Conservation (phyloP, 2,329 filamentous ascomycete genomes). For the Xylariaceae sp. region DNA sequence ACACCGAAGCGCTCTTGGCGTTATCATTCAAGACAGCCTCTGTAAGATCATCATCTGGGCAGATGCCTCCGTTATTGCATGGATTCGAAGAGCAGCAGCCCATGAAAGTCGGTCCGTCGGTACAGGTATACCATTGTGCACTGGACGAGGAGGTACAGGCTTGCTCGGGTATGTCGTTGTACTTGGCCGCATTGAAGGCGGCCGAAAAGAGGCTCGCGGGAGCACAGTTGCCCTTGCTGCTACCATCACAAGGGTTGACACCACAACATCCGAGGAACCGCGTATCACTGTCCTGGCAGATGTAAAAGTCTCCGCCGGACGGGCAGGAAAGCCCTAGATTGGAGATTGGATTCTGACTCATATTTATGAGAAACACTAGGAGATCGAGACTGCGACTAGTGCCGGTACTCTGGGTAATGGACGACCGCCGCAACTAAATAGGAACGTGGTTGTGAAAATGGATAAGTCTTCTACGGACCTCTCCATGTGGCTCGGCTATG, state of each 20-base stretch:
- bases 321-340: conserved; percentile 20
- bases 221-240: conserved; percentile 9
- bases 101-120: conserved; percentile 17
- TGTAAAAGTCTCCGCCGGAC: conserved; percentile 18
- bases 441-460: no score
- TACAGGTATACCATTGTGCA: conserved; percentile 21
- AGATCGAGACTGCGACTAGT: no score
- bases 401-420: no score
- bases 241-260: conserved; percentile 19
- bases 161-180: conserved; percentile 13
- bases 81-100: conserved; percentile 23
- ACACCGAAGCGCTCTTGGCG: conserved; percentile 3
- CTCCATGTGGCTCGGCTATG: no score
- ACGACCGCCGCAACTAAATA: no score
- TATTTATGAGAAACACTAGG: no score
- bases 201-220: conserved; percentile 7
- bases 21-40: conserved; percentile 13
- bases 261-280: conserved; percentile 23
- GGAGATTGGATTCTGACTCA: conserved; percentile 17
- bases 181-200: conserved; percentile 11
- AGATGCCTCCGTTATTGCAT: conserved; percentile 11
- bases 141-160: conserved; percentile 9
- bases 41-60: conserved; percentile 7
- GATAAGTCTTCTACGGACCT: no score
- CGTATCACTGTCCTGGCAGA: conserved; percentile 17